A percentile compares a stretch with the other conserved stretches of the same genome.
These are phyloP conservation scores for Lactifluus rugatus DNA, from an alignment of 768 basidiomycete genomes.

Conservation along the genomic window DNA sequence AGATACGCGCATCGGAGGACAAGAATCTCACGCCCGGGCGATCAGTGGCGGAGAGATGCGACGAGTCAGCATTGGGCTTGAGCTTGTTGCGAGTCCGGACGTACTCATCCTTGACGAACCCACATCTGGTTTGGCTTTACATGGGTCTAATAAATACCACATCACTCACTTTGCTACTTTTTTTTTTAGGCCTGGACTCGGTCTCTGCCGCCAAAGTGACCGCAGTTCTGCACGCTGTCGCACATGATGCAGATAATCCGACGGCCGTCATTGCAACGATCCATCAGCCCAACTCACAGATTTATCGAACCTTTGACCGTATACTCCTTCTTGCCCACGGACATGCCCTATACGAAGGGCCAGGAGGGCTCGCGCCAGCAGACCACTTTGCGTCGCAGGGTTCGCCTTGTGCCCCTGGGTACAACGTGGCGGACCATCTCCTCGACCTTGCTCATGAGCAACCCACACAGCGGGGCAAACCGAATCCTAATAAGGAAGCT, in stretches of 20 bases:
- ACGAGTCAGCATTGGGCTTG: conserved; percentile 49
- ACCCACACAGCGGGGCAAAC: conserved; percentile 38
- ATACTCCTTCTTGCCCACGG: conserved; percentile 51
- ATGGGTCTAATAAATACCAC: conserved; percentile 14
- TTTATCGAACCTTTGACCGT: conserved; percentile 49
- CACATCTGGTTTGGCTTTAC: conserved; percentile 44
- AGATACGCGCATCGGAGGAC: conserved; percentile 61
- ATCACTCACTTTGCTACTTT: conserved; percentile 23
- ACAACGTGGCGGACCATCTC: conserved; percentile 89
- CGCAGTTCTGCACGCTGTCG: conserved; percentile 45
- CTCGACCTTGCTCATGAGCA: conserved; percentile 77
- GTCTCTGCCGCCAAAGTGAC: conserved; percentile 30
- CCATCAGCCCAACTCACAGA: conserved; percentile 57
- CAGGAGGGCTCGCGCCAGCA: conserved; percentile 58
- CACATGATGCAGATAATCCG: conserved; percentile 54
- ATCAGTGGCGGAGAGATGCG: conserved; percentile 61
- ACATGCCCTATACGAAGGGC: conserved; percentile 34
- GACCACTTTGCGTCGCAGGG: conserved; percentile 45
- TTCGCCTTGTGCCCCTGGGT: conserved; percentile 58
- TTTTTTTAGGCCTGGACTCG: conserved; percentile 29
- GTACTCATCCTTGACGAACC: conserved; percentile 58
- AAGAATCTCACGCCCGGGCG: conserved; percentile 52
- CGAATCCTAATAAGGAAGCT: conserved; percentile 2
- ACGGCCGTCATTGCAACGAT: conserved; percentile 61
- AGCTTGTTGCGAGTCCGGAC: conserved; percentile 49